Percentiles rank a stretch among this genome's conserved stretches.
Evolutionary conservation across 1,284 basidiomycete genomes (phyloP).

Genomic region (Trichosporon asahii): DNA sequence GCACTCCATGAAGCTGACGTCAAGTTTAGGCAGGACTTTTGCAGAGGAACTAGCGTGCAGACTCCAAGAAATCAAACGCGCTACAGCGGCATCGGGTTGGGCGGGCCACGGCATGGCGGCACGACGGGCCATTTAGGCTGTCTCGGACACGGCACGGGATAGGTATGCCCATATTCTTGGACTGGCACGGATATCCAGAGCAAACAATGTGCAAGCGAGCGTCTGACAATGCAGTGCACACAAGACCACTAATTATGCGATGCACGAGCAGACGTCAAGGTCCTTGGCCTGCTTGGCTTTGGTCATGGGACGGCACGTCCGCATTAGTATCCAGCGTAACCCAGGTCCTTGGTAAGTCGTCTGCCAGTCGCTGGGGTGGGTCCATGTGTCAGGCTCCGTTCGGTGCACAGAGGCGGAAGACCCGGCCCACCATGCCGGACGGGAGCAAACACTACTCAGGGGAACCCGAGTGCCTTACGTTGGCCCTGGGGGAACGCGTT

Average conservation of each 20-base stretch:
- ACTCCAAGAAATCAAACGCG: background rate
- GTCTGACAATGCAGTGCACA: background rate
- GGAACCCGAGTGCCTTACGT: background rate
- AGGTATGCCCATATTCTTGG: background rate
- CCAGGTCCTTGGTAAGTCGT: slow-evolving; percentile 2
- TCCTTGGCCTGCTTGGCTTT: background rate
- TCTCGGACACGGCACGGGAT: background rate
- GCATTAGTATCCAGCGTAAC: background rate
- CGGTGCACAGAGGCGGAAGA: background rate
- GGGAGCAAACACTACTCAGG: background rate
- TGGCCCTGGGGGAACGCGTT: background rate
- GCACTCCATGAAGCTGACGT: background rate
- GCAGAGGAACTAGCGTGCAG: background rate
- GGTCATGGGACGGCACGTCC: background rate
- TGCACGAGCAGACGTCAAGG: background rate
- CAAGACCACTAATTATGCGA: background rate
- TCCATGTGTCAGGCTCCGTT: background rate
- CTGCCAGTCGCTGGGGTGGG: background rate
- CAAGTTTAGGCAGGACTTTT: background rate
- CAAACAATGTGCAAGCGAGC: background rate
- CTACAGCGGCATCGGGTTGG: background rate
- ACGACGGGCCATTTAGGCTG: background rate
- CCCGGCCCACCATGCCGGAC: background rate
- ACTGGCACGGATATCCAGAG: background rate
- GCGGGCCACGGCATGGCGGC: background rate